Percentiles rank a stretch among this genome's conserved stretches.
Evolutionary conservation across 225 moss, liverwort and hornwort genomes (phyloP).

Genomic region (Rhytidiadelphus loreus): DNA sequence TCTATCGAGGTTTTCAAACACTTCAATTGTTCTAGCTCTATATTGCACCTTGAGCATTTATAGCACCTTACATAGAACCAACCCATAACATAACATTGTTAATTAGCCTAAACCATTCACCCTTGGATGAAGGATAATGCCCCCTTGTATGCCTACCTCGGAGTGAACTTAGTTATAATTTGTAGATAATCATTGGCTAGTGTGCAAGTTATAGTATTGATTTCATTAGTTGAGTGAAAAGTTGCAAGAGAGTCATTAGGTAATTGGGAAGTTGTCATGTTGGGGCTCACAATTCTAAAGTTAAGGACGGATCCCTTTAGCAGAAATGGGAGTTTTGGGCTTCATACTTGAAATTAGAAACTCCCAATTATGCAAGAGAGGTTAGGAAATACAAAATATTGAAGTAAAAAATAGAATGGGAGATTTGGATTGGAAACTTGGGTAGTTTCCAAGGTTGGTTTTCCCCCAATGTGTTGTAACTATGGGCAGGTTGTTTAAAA

Average conservation of each 20-base stretch:
- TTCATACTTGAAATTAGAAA: too few species aligned
- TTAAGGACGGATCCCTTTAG: too few species aligned
- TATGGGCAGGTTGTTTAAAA: too few species aligned
- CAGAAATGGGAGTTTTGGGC: too few species aligned
- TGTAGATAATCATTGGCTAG: not conserved
- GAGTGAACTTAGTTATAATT: not conserved
- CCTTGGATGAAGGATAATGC: not conserved
- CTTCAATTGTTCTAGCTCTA: not conserved
- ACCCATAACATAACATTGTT: not conserved
- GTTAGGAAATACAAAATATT: too few species aligned
- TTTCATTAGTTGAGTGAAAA: not conserved
- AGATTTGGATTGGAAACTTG: too few species aligned
- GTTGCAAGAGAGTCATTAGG: not conserved
- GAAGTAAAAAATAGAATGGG: too few species aligned
- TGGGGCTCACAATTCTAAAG: not conserved
- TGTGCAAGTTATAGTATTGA: not conserved
- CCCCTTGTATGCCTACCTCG: fast-evolving
- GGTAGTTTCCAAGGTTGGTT: too few species aligned
- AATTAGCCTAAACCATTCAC: too few species aligned
- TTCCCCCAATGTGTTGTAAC: too few species aligned
- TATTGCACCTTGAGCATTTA: not conserved
- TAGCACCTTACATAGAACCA: not conserved
- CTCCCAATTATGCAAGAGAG: too few species aligned
- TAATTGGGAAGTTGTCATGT: fast-evolving
- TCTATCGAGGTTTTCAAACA: not conserved